Evolutionary conservation across 2,329 filamentous ascomycete genomes (phyloP), one percentile per base, ranked within the genome.

Genomic region (Gaeumannomyces sp.): DNA sequence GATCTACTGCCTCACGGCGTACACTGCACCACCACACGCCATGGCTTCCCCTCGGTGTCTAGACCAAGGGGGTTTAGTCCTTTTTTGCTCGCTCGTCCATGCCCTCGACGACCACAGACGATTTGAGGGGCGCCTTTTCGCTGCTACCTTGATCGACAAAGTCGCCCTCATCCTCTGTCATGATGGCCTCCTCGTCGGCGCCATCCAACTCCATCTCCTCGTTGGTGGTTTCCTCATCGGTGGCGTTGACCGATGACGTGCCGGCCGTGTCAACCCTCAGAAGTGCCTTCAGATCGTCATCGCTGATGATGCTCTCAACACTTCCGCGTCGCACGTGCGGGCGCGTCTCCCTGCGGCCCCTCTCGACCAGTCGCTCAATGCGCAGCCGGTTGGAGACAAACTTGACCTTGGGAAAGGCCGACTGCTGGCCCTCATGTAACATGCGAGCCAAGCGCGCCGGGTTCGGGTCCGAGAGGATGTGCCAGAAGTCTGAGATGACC

Each of bases 371-470:
- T 62, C 88, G 83, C 77, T 99, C 95, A 11, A 97, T 81, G 71
- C 91, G 92, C 69, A 97, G 85, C 62, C 95, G 80, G 73, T 99
- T 99, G 29, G 84, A 86, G 66, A 98, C 86, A 73, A 98, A 99
- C 73, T 95, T 91, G 62, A 99, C 81, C 74, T 95, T 96, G 0
- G 95, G 92, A 73, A 96, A 99, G 1, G 90, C 87, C 68, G 90
- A 93, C 75, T 95, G 91, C 75, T 96, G 90, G 27, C 95, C 95
- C 65, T 92, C 90, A 67, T 93, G 90, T 19, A 99, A 85, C 94
- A 98, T 97, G 53, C 90, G 84, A 8, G 90, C 92, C 14, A 99
- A 79, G 4, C 93, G 83, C 61, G 87, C 80, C 3, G 88, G 80
- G 58, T 86, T 89, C 0, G 95, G 95, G 72, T 99, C 95, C 0